Evolutionary conservation across 2,329 filamentous ascomycete species (phyloP), one percentile per base, ranked within the genome.

Genomic region (Purpureocillium takamizusanense): DNA sequence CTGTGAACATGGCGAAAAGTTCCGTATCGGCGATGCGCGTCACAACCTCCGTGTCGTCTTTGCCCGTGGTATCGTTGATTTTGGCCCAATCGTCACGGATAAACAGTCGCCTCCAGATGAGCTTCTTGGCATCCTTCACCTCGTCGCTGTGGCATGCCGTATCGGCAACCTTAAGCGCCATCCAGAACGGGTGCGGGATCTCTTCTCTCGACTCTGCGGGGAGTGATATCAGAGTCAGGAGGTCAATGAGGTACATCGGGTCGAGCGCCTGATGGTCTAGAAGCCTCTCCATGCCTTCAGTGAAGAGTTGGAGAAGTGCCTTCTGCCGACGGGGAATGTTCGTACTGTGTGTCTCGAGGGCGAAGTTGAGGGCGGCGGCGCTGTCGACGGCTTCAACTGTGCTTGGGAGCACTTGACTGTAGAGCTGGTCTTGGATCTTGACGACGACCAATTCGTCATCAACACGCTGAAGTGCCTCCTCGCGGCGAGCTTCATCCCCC

Each of bases 81-180:
- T 67, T 69, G 18, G 74, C 67, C 92, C 92, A 98, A 54, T 95
- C 78, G 56, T 95, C 89, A 36, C 81, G 78, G 47, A 90, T 73
- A 52, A 84, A 84, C 44, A 87, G 82, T 38, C 92, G 78, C 54
- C 92, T 83, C 92, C 92, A 98, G 45, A 97, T 85, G 30, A 78
- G 63, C 13, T 67, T 63, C 55, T 70, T 69, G 5, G 72, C 72
- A 46, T 81, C 71, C 45, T 72, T 70, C 33, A 74, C 69, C n/a
- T 75, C 71, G 14, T 67, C 78, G 46, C 65, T 67, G 50, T 59
- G 69, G 50, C 69, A 72, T 47, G 65, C 76, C 53, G 65, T 72
- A 59, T 66, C 70, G 51, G 64, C 75, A 38, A 72, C 74, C 51
- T 72, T 66, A 14, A 94, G 69, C 16, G 88, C 88, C 43, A 83